Evolutionary conservation across 768 basidiomycete species (phyloP), one percentile per base, ranked within the genome.

Genomic region (Russula olivacea): DNA sequence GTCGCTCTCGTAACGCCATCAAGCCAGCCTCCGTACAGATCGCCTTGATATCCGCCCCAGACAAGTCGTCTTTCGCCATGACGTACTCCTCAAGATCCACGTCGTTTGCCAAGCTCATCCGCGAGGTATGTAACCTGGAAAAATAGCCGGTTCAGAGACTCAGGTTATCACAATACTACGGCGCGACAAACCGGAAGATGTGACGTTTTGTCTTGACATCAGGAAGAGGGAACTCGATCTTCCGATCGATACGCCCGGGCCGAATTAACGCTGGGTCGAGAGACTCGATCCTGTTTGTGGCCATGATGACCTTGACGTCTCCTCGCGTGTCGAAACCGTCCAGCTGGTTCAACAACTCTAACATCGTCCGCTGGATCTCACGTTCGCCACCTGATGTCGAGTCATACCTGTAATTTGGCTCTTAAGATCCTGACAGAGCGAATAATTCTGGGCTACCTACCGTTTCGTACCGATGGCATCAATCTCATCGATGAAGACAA

Each of bases 221-320:
- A 15, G 97, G 97, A 36, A 98, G 76, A 17, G 94, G 95, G 79
- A 96, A 97, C 73, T 97, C 97, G 56, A 99, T 99, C 80, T 99
- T 99, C 58, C 97, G 85, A 71, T 99, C 97, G 66, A 99, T 98
- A 71, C 97, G 93, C 52, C 97, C 97, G 6, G 97, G 97, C 56
- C 97, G 91, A 71, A 99, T 97, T 64, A 99, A 86, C 19, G 97
- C 97, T 59, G 97, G 97, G 75, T 99, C 97, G 32, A 99, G 83
- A 3, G 93, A 87, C 73, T 98, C 96, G 69, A 99, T 99, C 76
- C 83, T 87, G 78, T 99, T 99, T 6, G 97, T 99, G 14, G 97
- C 97, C 97, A 98, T 98, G 74, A 99, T 98, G 68, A 99, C 96
- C 76, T 98, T 99, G 62, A 99, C 95, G 72, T 98, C 97, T n/a